These are phyloP conservation scores for Tetracladium setigerum DNA, from an alignment of 495 filamentous ascomycete genomes.

Conservation along the genomic window DNA sequence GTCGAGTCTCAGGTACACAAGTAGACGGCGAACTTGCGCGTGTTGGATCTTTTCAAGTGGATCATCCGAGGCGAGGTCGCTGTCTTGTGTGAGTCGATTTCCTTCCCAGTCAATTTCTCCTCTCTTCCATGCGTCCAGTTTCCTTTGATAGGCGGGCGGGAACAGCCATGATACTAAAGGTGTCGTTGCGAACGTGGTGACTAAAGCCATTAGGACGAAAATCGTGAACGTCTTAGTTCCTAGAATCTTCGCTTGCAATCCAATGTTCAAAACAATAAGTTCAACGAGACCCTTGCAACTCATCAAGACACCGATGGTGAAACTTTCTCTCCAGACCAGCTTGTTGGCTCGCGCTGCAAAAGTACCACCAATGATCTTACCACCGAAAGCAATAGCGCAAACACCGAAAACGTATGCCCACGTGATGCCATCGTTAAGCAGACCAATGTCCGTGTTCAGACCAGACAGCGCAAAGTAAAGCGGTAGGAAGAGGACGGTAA, in stretches of 20 bases:
- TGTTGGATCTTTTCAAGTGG: conserved; percentile 36
- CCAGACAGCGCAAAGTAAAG: conserved; percentile 95
- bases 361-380: conserved; percentile 81
- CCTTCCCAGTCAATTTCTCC: conserved; percentile 95
- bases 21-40: conserved; percentile 37
- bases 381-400: conserved; percentile 72
- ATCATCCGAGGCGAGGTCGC: conserved; percentile 25
- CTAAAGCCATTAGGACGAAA: conserved; percentile 95
- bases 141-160: conserved; percentile 84
- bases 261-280: conserved; percentile 94
- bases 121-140: conserved; percentile 80
- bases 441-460: conserved; percentile 78
- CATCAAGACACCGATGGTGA: conserved; percentile 90
- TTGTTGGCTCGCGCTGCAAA: conserved; percentile 70
- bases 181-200: conserved; percentile 88
- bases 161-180: conserved; percentile 74
- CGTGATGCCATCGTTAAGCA: conserved; percentile 72
- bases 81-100: conserved; percentile 38
- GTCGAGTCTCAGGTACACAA: conserved; percentile 72
- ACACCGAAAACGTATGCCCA: conserved; percentile 93
- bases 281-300: conserved; percentile 96
- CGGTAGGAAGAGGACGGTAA: conserved; percentile 81
- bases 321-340: conserved; percentile 86
- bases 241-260: conserved; percentile 83
- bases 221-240: conserved; percentile 89